These are phyloP conservation scores for Phanerochaete sordida DNA, from an alignment of 768 basidiomycete species.

Conservation along the genomic window DNA sequence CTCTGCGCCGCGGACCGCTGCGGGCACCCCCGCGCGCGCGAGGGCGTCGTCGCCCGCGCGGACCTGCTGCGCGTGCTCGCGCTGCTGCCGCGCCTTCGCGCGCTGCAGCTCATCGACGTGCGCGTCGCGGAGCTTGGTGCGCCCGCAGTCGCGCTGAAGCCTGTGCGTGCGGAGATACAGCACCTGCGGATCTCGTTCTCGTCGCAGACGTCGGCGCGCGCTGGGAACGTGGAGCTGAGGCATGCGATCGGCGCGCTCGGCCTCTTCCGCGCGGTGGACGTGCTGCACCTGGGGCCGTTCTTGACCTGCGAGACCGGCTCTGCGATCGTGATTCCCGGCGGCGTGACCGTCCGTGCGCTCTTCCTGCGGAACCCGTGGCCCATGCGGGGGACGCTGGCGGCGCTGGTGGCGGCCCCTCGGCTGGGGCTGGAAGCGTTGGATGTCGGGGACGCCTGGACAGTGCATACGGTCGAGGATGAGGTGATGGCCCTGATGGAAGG, in stretches of 20 bases:
- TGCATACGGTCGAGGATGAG: background rate
- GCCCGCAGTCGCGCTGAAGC: background rate
- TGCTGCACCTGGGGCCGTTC: background rate
- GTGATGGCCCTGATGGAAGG: background rate
- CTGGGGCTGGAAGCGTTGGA: background rate
- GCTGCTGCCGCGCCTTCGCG: background rate
- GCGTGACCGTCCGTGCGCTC: background rate
- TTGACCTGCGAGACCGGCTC: background rate
- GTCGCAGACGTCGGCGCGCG: background rate
- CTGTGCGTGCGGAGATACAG: background rate
- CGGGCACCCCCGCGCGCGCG: background rate
- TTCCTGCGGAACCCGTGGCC: background rate
- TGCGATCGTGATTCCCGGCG: background rate
- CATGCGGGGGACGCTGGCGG: background rate
- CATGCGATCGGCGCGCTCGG: background rate
- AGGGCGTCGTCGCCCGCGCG: background rate
- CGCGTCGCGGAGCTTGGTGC: background rate
- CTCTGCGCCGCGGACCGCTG: background rate
- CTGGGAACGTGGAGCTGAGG: background rate
- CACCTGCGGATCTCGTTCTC: background rate
- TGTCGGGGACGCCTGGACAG: background rate
- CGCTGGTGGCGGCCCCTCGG: background rate
- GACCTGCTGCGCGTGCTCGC: background rate
- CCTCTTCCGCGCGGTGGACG: background rate
- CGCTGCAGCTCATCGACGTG: background rate